Conservation (phyloP, 768 basidiomycete genomes). For the Pisolithus albus region DNA sequence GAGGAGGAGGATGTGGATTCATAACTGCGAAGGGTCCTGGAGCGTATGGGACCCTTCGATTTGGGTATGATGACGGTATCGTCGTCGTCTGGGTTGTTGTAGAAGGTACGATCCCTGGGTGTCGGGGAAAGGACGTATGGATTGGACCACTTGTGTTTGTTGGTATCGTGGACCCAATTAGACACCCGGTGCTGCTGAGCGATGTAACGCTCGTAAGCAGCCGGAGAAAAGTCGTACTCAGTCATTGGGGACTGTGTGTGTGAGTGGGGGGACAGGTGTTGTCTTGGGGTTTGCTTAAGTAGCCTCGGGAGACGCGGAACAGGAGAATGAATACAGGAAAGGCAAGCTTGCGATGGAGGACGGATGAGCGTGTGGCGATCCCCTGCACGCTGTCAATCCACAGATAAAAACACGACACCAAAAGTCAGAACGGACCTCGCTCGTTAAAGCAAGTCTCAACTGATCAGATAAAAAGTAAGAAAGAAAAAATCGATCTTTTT, state of each 20-base stretch:
- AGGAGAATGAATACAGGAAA: constrained; percentile 3
- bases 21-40: not conserved
- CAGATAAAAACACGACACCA: not conserved
- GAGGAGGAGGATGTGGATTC: constrained; percentile 19
- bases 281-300: constrained; percentile 11
- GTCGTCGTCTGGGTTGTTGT: constrained; percentile 8
- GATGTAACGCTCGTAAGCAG: constrained; percentile 41
- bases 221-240: constrained; percentile 57
- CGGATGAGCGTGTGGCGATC: not conserved
- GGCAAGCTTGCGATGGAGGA: constrained; percentile 1
- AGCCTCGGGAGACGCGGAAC: constrained; percentile 3
- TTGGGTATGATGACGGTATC: not conserved
- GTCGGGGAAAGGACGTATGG: constrained; percentile 26
- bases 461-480: too few relatives aligned
- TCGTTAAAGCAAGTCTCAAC: not conserved
- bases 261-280: not conserved
- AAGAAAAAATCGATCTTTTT: too few relatives aligned
- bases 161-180: constrained; percentile 44
- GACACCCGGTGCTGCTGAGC: constrained; percentile 43
- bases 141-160: constrained; percentile 18
- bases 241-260: constrained; percentile 33
- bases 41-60: constrained; percentile 1
- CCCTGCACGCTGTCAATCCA: not conserved
- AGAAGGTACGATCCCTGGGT: constrained; percentile 26
- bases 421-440: not conserved